These are phyloP conservation scores for Magnolia sinica DNA, from an alignment of 164 flowering plant species.

Conservation along the genomic window DNA sequence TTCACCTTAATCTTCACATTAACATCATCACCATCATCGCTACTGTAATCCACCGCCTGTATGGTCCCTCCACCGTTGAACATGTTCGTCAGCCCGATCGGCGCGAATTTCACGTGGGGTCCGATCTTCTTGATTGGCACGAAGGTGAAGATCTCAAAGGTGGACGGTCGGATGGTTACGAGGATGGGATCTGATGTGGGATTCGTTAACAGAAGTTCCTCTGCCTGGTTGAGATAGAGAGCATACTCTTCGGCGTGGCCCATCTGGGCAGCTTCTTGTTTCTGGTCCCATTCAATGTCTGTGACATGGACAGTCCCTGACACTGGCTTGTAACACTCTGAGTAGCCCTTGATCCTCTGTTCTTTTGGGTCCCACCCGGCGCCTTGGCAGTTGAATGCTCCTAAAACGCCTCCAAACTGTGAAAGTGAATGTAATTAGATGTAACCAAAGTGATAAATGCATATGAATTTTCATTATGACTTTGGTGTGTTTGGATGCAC, in stretches of 20 bases:
- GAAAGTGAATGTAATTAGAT: neutral
- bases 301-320: slow-evolving; percentile 44
- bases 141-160: slow-evolving; percentile 74
- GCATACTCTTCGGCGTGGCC: slow-evolving; percentile 51
- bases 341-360: slow-evolving; percentile 57
- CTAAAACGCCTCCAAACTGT: slow-evolving; percentile 86
- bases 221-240: slow-evolving; percentile 56
- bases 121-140: slow-evolving; percentile 51
- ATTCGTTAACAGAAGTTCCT: slow-evolving; percentile 29
- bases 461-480: neutral
- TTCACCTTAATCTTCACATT: slow-evolving; percentile 47
- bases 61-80: slow-evolving; percentile 68
- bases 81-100: slow-evolving; percentile 74
- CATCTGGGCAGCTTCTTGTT: slow-evolving; percentile 33
- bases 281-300: slow-evolving; percentile 82
- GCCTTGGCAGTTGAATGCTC: slow-evolving; percentile 94
- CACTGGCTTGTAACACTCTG: slow-evolving; percentile 69
- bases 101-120: slow-evolving; percentile 44
- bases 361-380: slow-evolving; percentile 82
- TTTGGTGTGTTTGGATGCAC: no score
- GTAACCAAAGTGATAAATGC: neutral
- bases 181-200: slow-evolving; percentile 35
- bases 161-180: slow-evolving; percentile 51
- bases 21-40: slow-evolving; percentile 7
- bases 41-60: slow-evolving; percentile 35